A percentile compares a stretch with the other conserved stretches of the same genome.
Conservation (phyloP, 2,329 filamentous ascomycete genomes). For the Aspergillus pseudotamarii region DNA sequence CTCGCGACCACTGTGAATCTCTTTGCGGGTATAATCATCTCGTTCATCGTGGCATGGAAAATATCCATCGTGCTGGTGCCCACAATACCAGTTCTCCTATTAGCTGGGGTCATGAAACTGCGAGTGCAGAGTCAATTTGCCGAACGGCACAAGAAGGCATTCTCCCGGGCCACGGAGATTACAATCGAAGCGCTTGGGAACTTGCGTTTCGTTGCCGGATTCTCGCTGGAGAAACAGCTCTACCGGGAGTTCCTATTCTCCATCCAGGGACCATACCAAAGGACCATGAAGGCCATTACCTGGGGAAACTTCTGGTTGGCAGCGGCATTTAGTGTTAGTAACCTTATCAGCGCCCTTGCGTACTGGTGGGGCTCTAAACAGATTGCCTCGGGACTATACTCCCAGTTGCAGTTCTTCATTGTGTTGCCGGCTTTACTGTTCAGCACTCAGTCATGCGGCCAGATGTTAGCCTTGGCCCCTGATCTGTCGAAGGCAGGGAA, state of each 20-base stretch:
- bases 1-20: slow-evolving; percentile 71
- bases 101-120: slow-evolving; percentile 69
- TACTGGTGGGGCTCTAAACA: slow-evolving; percentile 79
- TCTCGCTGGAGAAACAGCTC: slow-evolving; percentile 55
- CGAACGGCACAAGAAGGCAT: slow-evolving; percentile 54
- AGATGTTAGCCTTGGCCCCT: slow-evolving; percentile 74
- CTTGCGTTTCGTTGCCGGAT: slow-evolving; percentile 54
- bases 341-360: slow-evolving; percentile 71
- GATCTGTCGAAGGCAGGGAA: slow-evolving; percentile 66
- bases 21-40: slow-evolving; percentile 66
- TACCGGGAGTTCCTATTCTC: slow-evolving; percentile 44
- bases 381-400: slow-evolving; percentile 67
- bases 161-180: slow-evolving; percentile 53
- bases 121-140: slow-evolving; percentile 62
- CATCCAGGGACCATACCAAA: slow-evolving; percentile 43
- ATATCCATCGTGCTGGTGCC: slow-evolving; percentile 73
- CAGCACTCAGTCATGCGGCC: slow-evolving; percentile 71
- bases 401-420: slow-evolving; percentile 70
- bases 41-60: slow-evolving; percentile 73
- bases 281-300: slow-evolving; percentile 50
- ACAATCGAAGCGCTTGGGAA: slow-evolving; percentile 55
- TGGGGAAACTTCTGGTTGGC: slow-evolving; percentile 50
- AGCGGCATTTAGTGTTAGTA: slow-evolving; percentile 51
- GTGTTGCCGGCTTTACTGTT: slow-evolving; percentile 71
- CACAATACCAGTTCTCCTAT: slow-evolving; percentile 68